Conservation (phyloP, 257 asterid species). For the Lycium ferocissimum region DNA sequence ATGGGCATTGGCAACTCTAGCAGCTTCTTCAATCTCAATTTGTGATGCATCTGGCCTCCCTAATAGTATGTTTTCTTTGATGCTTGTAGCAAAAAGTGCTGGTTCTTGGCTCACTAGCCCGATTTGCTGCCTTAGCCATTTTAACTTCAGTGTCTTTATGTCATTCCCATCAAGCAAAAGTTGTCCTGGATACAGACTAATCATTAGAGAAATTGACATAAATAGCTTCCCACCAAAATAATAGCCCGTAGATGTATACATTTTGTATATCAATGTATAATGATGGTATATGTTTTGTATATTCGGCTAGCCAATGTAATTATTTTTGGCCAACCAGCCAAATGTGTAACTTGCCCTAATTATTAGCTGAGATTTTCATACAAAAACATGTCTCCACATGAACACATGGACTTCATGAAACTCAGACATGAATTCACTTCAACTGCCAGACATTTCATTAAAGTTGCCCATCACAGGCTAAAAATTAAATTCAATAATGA, state of each 20-base stretch:
- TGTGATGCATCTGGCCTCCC: slow-evolving; percentile 74
- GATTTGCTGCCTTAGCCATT: slow-evolving; percentile 84
- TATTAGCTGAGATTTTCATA: slow-evolving; percentile 30
- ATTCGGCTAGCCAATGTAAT: no score
- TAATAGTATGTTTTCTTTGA: slow-evolving; percentile 80
- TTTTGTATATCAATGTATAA: no score
- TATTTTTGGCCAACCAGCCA: no score
- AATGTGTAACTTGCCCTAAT: no score
- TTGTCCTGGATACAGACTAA: slow-evolving; percentile 63
- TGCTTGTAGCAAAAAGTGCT: slow-evolving; percentile 83
- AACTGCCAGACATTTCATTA: slow-evolving; percentile 6
- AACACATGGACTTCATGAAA: slow-evolving; percentile 29
- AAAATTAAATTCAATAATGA: background rate
- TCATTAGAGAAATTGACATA: slow-evolving; percentile 32
- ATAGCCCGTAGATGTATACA: no score
- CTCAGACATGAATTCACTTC: background rate
- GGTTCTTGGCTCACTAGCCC: slow-evolving; percentile 97
- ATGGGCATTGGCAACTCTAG: slow-evolving; percentile 85
- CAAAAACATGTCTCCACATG: slow-evolving; percentile 18
- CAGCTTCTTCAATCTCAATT: slow-evolving; percentile 78
- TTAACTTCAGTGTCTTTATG: slow-evolving; percentile 68
- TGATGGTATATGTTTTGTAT: no score
- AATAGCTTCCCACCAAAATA: no score
- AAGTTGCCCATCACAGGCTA: slow-evolving; percentile 23
- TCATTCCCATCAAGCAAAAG: slow-evolving; percentile 77